Conservation (phyloP, 495 filamentous ascomycete species). For the Penicillium atrosanguineum region DNA sequence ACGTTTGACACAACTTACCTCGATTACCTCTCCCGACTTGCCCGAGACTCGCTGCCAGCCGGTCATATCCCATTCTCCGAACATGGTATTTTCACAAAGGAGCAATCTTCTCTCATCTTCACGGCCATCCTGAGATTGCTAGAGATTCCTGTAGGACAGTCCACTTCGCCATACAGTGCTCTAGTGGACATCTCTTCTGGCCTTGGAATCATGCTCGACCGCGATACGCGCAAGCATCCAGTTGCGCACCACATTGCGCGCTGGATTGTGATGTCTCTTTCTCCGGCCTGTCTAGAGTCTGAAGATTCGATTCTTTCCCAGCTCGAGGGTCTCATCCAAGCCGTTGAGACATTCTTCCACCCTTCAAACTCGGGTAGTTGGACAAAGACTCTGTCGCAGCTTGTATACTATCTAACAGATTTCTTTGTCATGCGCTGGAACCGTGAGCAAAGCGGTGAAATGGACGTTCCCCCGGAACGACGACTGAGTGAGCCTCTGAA, state of each 20-base stretch:
- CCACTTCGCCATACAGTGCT: constrained; percentile 83
- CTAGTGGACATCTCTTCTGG: constrained; percentile 81
- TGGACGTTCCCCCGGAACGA: constrained; percentile 77
- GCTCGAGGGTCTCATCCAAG: constrained; percentile 91
- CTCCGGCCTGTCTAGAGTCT: constrained; percentile 76
- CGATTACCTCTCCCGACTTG: constrained; percentile 83
- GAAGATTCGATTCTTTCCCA: constrained; percentile 76
- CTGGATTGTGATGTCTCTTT: constrained; percentile 93
- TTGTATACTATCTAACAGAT: constrained; percentile 90
- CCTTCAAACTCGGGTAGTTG: constrained; percentile 92
- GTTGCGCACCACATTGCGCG: constrained; percentile 88
- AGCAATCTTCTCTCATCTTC: constrained; percentile 90
- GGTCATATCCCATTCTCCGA: constrained; percentile 77
- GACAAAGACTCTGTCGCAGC: constrained; percentile 85
- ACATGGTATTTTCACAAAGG: constrained; percentile 86
- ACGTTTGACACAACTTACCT: constrained; percentile 82
- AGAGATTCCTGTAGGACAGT: constrained; percentile 96
- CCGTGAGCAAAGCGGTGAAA: constrained; percentile 85
- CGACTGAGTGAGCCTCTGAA: constrained; percentile 77
- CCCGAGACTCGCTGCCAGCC: constrained; percentile 74
- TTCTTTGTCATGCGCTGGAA: constrained; percentile 99
- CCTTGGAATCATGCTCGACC: constrained; percentile 78
- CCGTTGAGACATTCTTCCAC: constrained; percentile 98
- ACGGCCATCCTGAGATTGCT: constrained; percentile 85
- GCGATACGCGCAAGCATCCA: constrained; percentile 89